Evolutionary conservation across 768 basidiomycete species (phyloP), one percentile per base, ranked within the genome.

Genomic region (Amanita pallidorosea): DNA sequence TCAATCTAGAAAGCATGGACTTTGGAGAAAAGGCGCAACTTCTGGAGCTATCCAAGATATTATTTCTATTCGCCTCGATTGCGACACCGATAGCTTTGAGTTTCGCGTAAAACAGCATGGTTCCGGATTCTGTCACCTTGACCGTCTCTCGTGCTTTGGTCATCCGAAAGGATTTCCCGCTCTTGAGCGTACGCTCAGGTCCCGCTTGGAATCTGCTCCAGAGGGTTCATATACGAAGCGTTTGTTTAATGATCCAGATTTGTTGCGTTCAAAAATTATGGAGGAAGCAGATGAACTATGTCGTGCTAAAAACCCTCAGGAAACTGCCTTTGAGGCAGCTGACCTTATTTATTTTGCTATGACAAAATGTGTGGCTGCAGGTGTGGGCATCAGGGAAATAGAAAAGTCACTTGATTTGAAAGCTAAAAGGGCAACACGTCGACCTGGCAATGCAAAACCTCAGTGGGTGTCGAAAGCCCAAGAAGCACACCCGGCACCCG

Each of bases 211-310:
- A 31, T 75, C 78, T 22, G 91, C 95, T 0, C 93, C 93, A 0
- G 83, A 83, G 57, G 93, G 92, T 5, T 93, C 89, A 1, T 99
- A 99, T 66, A 98, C 96, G 15, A 80, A 76, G 46, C 73, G 90
- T 48, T 69, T 99, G 23, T 96, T 98, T 67, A 72, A 76, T 38
- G 89, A 97, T 62, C 69, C 83, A 4, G 76, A 74, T 42, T 74
- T 99, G n/a, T 71, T 98, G 41, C 78, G 74, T 42, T 85, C 92
- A 47, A 99, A 99, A 73, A 92, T 99, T 56, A 90, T 88, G 83
- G 96, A 99, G 66, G 96, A 99, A 64, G 96, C 96, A 0, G 89
- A 95, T 58, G 96, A 99, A 65, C 76, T 99, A n/a, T 95, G 92
- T 63, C 74, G 74, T 15, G 90, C 90, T 20, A 71, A 80, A 57